Evolutionary conservation across 345 rosid species (phyloP), one percentile per base, ranked within the genome.

Genomic region (Salix dunnii): DNA sequence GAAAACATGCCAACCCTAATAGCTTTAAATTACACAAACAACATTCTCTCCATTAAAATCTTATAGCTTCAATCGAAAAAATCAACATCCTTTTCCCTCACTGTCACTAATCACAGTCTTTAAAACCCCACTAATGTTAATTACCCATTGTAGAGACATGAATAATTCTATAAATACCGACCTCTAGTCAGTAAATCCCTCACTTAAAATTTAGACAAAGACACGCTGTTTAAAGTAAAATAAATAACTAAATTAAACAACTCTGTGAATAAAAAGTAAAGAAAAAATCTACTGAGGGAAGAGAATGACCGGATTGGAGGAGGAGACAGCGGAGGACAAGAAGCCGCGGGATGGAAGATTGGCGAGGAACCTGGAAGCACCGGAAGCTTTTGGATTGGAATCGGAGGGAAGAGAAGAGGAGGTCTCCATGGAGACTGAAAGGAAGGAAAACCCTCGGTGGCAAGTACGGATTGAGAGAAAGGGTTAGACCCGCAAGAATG

Each of bases 291-390:
- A 17, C 42, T 63, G 62, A 74, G 43, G 4, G 63, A 61, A 23
- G 73, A 55, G 51, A 66, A 25, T 81, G 70, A 94, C 98, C 89
- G 85, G 90, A 83, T 89, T 92, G 62, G 94, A 83, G 75, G 93
- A 89, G 84, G 90, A 76, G 78, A 86, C 84, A 46, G 92, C 79
- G 73, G 98, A 92, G 74, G 94, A 89, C 74, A 91, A 86, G 82
- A 87, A 88, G 72, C 97, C 97, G 49, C 91, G 93, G 75, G 94
- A 92, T 7, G 97, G 98, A 62, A 94, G 98, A 77, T 92, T 80
- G 60, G 89, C 64, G 65, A 94, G 98, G 74, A 90, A 86, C 76
- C 80, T 83, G 68, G 94, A 85, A 40, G 88, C 86, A 63, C 79
- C 72, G 18, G 80, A 25, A 75, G 81, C 77, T 80, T 70, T 66